phyloP scores from a whole-genome alignment of 257 asterid species.

The Solanum microdontum region DNA sequence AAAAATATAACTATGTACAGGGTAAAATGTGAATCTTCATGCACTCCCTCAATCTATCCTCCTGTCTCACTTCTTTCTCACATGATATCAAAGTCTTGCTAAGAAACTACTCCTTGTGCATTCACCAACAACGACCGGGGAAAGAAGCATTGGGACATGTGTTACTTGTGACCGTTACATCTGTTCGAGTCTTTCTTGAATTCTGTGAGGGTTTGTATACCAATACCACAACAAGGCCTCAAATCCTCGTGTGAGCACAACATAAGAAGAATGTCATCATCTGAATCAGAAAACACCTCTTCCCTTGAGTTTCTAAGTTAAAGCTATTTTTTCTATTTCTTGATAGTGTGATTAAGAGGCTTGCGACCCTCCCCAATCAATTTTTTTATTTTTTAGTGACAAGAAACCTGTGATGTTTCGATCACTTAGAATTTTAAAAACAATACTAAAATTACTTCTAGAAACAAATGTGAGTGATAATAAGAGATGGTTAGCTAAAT shows the following conservation, averaged over 20 bases:
- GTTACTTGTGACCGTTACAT: background rate
- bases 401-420: background rate
- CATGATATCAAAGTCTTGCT: background rate
- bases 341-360: background rate
- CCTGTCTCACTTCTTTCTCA: background rate
- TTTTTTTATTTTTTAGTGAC: background rate
- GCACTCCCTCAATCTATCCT: background rate
- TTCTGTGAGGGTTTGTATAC: background rate
- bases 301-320: background rate
- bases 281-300: background rate
- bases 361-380: background rate
- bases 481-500: background rate
- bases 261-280: background rate
- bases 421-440: background rate
- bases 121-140: background rate
- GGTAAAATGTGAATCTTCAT: background rate
- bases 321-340: background rate
- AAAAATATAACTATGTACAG: background rate
- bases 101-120: background rate
- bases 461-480: background rate
- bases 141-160: background rate
- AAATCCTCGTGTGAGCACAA: background rate
- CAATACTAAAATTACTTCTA: background rate
- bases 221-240: background rate
- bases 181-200: background rate